Base-by-base conservation (phyloP, 495 filamentous ascomycete genomes). In the Penicillium canariense region DNA sequence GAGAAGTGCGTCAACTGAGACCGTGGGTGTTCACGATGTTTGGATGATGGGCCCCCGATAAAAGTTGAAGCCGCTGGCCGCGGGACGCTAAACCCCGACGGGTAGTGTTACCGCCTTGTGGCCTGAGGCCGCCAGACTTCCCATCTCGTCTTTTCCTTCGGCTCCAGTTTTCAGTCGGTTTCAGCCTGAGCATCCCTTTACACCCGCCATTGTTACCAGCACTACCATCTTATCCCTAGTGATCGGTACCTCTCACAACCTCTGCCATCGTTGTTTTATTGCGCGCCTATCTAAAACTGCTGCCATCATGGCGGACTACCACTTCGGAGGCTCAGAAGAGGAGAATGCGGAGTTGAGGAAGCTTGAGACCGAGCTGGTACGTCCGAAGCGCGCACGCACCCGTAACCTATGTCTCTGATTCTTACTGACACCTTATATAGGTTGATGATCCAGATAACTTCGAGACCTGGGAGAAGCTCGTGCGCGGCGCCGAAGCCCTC, bases 401-500 rank as follows among this genome's bases (percentile, higher is more conserved):
- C 17, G 5, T 9, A 12, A n/a, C 15, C 31, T 31, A 22, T 35
- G 34, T 31, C 22, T 14, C n/a, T 9, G 15, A 30, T 44, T 15
- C 49, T 64, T 28, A 50, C 53, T 35, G 28, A 50, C 9, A 10
- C 28, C 23, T 42, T 39, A 1, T 20, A 15, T 54, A 81, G 77
- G 48, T 83, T 56, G 84, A 88, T 58, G 87, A 96, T 56, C 82
- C 91, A 3, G 94, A 99, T 72, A 90, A 89, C 70, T 96, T 94
- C 65, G 92, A 96, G 61, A 84, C 84, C 22, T 99, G 94, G 94
- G 94, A 97, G 74, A 90, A 89, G 69, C 85, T 97, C 20, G 85
- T 97, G 52, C 85, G 84, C 58, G 83, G 84, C 15, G 89, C 87
- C 36, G 89, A 96, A 67, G 77, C 78, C 43, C 85, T 96, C 22